These are phyloP conservation scores for Aureobasidium leucospermi DNA, from an alignment of 2,329 filamentous ascomycete genomes.

Conservation along the genomic window DNA sequence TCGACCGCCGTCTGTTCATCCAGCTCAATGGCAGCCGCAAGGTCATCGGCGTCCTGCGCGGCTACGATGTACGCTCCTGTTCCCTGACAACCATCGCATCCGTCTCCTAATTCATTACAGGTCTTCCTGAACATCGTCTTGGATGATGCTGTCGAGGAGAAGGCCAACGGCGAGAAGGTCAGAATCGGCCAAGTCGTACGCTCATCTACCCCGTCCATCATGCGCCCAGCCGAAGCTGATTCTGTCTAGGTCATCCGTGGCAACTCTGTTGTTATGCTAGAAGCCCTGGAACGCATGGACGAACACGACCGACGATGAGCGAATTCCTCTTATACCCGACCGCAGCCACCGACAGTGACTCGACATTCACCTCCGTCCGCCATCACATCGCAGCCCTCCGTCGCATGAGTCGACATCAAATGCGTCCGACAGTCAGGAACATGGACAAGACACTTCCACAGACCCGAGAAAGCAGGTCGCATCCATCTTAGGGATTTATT, in stretches of 20 bases:
- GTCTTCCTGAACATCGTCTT: conserved; percentile 98
- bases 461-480: background rate
- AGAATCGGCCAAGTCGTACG: conserved; percentile 86
- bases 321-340: background rate
- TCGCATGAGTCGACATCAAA: background rate
- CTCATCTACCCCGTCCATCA: conserved; percentile 19
- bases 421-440: background rate
- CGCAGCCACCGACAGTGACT: background rate
- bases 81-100: background rate
- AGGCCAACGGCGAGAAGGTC: conserved; percentile 81
- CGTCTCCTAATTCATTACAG: conserved; percentile 38
- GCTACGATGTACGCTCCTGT: conserved; percentile 74
- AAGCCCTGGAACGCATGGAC: conserved; percentile 42
- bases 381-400: background rate
- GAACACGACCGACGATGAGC: conserved; percentile 22
- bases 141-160: conserved; percentile 94
- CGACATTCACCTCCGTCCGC: background rate
- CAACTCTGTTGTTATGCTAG: conserved; percentile 97
- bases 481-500: background rate
- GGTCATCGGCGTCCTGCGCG: conserved; percentile 86
- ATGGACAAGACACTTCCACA: background rate
- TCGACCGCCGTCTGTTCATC: conserved; percentile 97
- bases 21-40: conserved; percentile 97
- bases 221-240: background rate
- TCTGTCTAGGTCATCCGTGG: conserved; percentile 74